Percentiles rank a stretch among this genome's conserved stretches.
phyloP scores from a whole-genome alignment of 169 alveolate genomes.

The Plasmodium relictum region DNA sequence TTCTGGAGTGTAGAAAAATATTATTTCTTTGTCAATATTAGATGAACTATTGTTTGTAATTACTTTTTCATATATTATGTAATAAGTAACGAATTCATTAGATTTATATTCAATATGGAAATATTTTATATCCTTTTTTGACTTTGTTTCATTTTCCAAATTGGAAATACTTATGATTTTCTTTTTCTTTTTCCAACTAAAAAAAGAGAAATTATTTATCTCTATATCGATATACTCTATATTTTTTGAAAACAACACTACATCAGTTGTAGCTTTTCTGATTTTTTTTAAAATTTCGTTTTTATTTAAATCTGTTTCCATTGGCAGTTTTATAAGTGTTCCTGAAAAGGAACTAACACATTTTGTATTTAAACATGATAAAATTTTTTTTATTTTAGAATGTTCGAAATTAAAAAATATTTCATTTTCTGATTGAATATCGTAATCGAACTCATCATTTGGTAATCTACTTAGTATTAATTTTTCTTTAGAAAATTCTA shows the following conservation, averaged over 20 bases:
- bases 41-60: not conserved
- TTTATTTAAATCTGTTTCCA: not conserved
- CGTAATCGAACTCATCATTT: not conserved
- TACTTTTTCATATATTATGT: slow-evolving; percentile 15
- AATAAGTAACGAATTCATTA: not conserved
- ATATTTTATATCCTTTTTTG: slow-evolving; percentile 6
- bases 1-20: not conserved
- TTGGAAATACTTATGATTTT: slow-evolving; percentile 10
- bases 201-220: slow-evolving; percentile 17
- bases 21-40: not conserved
- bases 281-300: slow-evolving; percentile 19
- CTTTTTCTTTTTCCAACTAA: slow-evolving; percentile 9
- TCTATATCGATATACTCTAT: slow-evolving; percentile 26
- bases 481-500: slow-evolving; percentile 26
- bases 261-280: slow-evolving; percentile 28
- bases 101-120: slow-evolving; percentile 2
- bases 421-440: not conserved
- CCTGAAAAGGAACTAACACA: slow-evolving; percentile 29
- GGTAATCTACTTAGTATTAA: slow-evolving; percentile 19
- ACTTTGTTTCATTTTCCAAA: not conserved
- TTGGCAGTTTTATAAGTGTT: slow-evolving; percentile 36
- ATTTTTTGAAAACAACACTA: slow-evolving; percentile 14
- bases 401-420: not conserved
- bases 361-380: slow-evolving; percentile 7
- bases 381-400: slow-evolving; percentile 23